Conservation (phyloP, 352 stramenopile genomes). For the Elongisporangium undulatum region DNA sequence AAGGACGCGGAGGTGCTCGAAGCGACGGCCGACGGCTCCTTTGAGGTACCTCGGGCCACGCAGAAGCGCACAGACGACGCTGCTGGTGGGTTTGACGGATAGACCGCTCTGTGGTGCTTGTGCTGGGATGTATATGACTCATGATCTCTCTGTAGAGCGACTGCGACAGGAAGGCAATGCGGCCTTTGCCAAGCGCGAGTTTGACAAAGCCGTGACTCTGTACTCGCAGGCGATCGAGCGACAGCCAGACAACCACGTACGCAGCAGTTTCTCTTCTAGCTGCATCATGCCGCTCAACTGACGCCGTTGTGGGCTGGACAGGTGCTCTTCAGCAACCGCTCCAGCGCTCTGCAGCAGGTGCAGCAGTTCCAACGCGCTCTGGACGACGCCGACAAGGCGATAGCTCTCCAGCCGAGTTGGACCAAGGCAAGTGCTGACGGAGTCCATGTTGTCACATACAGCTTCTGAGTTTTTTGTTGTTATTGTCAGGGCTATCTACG, state of each 20-base stretch:
- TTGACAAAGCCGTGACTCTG: slow-evolving; percentile 27
- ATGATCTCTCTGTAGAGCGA: slow-evolving; percentile 13
- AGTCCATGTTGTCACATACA: too few relatives aligned
- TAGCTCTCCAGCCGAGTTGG: slow-evolving; percentile 85
- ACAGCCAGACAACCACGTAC: slow-evolving; percentile 45
- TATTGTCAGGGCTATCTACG: slow-evolving; percentile 89
- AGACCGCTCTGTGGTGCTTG: not conserved
- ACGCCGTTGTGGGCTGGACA: slow-evolving; percentile 2
- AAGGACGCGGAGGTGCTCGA: slow-evolving; percentile 19
- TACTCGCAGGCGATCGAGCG: slow-evolving; percentile 62
- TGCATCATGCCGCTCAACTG: not conserved
- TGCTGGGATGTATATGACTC: not conserved
- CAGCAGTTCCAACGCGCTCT: slow-evolving; percentile 67
- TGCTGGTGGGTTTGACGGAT: not conserved
- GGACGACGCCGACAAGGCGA: slow-evolving; percentile 74
- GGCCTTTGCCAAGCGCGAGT: slow-evolving; percentile 57
- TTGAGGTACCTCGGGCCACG: slow-evolving; percentile 21
- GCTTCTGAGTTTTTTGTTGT: too few relatives aligned
- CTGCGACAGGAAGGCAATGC: slow-evolving; percentile 63
- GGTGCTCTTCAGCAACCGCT: slow-evolving; percentile 87
- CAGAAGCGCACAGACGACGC: not conserved
- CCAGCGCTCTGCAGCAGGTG: slow-evolving; percentile 76
- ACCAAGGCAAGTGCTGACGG: slow-evolving; percentile 66
- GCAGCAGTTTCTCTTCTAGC: not conserved
- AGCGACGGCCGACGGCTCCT: slow-evolving; percentile 25